A percentile compares a stretch with the other conserved stretches of the same genome.
Evolutionary conservation across 257 asterid genomes (phyloP).

Genomic region (Voacanga thouarsii): DNA sequence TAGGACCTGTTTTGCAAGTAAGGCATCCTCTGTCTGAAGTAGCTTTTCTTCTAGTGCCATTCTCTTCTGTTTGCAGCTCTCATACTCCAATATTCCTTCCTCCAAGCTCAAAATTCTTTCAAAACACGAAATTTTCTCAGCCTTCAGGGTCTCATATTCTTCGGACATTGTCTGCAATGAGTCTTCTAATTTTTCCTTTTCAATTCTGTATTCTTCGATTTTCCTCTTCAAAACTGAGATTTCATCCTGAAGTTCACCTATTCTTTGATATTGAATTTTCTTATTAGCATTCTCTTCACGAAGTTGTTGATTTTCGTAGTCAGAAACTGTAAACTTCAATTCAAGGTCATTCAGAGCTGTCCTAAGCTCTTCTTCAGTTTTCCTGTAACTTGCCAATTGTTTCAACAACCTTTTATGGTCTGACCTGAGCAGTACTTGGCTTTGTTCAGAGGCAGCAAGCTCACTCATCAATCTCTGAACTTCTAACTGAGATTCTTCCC

Average conservation of each 20-base stretch:
- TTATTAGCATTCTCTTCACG: conserved; percentile 40
- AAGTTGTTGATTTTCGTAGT: conserved; percentile 63
- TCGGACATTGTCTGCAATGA: conserved; percentile 30
- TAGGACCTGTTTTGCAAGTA: conserved; percentile 41
- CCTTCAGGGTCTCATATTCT: conserved; percentile 50
- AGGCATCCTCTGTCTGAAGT: conserved; percentile 45
- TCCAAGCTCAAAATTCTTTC: conserved; percentile 41
- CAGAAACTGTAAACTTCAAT: conserved; percentile 64
- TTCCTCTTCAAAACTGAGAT: conserved; percentile 40
- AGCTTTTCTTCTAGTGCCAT: conserved; percentile 51
- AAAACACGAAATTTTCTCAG: conserved; percentile 41
- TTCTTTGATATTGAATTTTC: conserved; percentile 56
- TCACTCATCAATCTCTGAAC: conserved; percentile 40
- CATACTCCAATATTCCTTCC: conserved; percentile 39
- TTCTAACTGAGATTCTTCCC: conserved; percentile 36
- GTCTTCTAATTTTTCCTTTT: conserved; percentile 51
- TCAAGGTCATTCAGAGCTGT: conserved; percentile 59
- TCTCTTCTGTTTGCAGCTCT: conserved; percentile 51
- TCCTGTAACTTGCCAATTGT: conserved; percentile 44
- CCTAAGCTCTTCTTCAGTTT: conserved; percentile 61
- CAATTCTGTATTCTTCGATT: conserved; percentile 37
- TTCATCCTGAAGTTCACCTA: conserved; percentile 51
- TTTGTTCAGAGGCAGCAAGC: conserved; percentile 37
- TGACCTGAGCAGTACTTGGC: conserved; percentile 30
- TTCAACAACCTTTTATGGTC: conserved; percentile 52